Evolutionary conservation across 192 early-diverging fungal species (phyloP), one percentile per base, ranked within the genome.

Genomic region (Linderina pennispora): DNA sequence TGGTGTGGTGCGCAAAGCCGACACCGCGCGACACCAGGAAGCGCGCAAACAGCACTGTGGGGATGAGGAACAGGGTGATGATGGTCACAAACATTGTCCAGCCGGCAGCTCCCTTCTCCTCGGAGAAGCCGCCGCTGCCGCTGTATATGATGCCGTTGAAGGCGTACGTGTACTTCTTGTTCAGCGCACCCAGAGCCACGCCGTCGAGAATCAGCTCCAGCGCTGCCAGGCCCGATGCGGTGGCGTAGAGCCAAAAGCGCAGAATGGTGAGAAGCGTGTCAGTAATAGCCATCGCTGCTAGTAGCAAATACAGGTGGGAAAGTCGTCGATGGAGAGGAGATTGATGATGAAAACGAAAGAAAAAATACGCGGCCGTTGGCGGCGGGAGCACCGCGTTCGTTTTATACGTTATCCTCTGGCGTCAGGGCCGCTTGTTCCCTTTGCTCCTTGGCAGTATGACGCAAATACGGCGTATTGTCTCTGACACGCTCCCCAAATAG

Each of bases 21-120:
- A 70, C 3, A 13, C 59, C 59, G 15, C 44, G 39, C 38, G 23
- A 40, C 8, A 33, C 44, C 22, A 71, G 24, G 0, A 51, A 6
- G 43, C 21, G 44, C 48, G 53, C 61, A 34, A 58, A 71, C 18
- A 46, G 42, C 9, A 63, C 8, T 1, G 45, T 3, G 1, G 67
- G 67, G 1, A 59, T 34, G 8, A 58, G 18, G 18, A 71, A 24
- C 26, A 71, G 48, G 9, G 46, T 51, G 10, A 48, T 33, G 15
- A 63, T 26, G 2, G 60, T 63, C 11, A 63, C 60, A 55, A 71
- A 71, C 60, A 71, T 63, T 9, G 60, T 71, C 44, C 54, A 71
- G 9, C 59, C 60, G 3, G 67, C 55, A 0, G 60, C 67, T 11
- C 67, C 67, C 43, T 37, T 36, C 10, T 42, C 23, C 4, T 41